Evolutionary conservation across 257 asterid genomes (phyloP).

Genomic region (Ligustrum vulgare): DNA sequence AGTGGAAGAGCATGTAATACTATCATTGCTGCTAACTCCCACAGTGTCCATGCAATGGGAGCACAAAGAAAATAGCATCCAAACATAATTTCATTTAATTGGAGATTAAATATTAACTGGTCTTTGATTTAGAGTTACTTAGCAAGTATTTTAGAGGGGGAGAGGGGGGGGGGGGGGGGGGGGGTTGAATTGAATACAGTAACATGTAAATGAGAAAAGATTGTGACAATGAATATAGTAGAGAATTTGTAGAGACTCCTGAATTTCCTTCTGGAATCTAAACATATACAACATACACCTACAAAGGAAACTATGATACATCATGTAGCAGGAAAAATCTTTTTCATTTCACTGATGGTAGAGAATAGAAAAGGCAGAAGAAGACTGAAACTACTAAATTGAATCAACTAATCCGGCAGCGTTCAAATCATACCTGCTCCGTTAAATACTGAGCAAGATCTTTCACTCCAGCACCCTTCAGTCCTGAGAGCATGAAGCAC

Average conservation of each 20-base stretch:
- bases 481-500: constrained; percentile 81
- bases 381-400: not conserved
- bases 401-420: constrained; percentile 5
- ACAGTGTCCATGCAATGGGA: not conserved
- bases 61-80: constrained; percentile 12
- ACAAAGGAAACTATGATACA: not conserved
- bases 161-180: no score
- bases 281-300: not conserved
- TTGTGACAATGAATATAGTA: not conserved
- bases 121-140: not conserved
- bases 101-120: not conserved
- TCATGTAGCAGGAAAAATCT: not conserved
- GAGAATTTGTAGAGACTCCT: not conserved
- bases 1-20: not conserved
- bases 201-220: not conserved
- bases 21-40: not conserved
- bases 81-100: not conserved
- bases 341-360: not conserved
- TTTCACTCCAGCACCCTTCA: constrained; percentile 88
- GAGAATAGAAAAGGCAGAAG: not conserved
- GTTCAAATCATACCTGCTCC: constrained; percentile 55
- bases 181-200: no score
- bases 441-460: constrained; percentile 67
- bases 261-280: not conserved
- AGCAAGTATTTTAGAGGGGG: not conserved